These are phyloP conservation scores for Hypoxylon sp. DNA, from an alignment of 2,329 filamentous ascomycete genomes.

Conservation along the genomic window DNA sequence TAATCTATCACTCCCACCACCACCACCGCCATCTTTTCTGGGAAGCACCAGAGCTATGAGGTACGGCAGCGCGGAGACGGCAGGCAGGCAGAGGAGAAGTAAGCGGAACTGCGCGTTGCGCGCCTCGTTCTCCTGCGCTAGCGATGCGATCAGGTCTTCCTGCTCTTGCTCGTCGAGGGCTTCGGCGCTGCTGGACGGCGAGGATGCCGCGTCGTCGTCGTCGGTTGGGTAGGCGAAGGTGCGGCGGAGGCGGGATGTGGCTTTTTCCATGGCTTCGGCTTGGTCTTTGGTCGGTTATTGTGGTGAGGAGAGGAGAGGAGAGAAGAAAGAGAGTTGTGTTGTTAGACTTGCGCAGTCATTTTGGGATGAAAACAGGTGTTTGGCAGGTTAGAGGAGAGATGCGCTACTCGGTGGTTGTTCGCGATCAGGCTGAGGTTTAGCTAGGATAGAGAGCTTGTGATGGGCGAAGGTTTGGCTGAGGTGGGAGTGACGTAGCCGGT, in stretches of 20 bases:
- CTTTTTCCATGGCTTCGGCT: constrained; percentile 8
- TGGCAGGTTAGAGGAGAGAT: background rate
- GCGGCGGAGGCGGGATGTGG: constrained; percentile 74
- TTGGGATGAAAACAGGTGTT: background rate
- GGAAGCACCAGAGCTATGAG: constrained; percentile 61
- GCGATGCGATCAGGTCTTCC: constrained; percentile 71
- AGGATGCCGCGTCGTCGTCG: constrained; percentile 66
- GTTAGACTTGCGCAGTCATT: constrained; percentile 16
- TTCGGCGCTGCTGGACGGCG: constrained; percentile 59
- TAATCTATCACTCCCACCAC: background rate
- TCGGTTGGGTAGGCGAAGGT: constrained; percentile 83
- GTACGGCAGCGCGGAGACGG: constrained; percentile 70
- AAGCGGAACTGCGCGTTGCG: constrained; percentile 72
- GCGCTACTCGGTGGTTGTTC: constrained; percentile 4
- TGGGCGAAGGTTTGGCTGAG: constrained; percentile 2
- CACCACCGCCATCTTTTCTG: background rate
- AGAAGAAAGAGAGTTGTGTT: background rate
- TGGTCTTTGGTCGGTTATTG: constrained; percentile 10
- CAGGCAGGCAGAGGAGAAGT: constrained; percentile 72
- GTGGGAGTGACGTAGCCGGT: constrained; percentile 16
- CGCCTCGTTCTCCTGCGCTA: constrained; percentile 68
- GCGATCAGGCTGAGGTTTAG: constrained; percentile 11
- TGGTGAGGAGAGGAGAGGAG: background rate
- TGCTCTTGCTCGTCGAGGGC: constrained; percentile 68
- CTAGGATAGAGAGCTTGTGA: constrained; percentile 19